Conservation (phyloP, 345 rosid genomes). For the Salix dunnii region DNA sequence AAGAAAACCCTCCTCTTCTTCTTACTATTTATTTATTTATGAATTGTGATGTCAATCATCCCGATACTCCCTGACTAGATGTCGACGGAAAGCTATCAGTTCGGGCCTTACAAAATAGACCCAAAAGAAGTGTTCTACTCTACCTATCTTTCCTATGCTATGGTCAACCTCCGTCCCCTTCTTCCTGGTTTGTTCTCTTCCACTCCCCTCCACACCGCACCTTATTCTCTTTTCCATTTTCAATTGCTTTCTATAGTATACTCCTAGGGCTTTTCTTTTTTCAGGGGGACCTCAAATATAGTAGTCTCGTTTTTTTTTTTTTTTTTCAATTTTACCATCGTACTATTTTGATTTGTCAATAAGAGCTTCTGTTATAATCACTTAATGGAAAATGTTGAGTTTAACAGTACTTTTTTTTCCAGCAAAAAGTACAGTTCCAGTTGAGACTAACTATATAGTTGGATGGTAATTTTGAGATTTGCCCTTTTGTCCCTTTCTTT, state of each 20-base stretch:
- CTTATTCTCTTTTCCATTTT: background rate
- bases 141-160: slow-evolving; percentile 63
- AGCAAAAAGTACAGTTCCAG: no score
- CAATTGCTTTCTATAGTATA: background rate
- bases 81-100: slow-evolving; percentile 25
- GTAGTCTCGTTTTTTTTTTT: background rate
- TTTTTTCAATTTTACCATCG: background rate
- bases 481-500: background rate
- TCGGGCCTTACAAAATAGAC: slow-evolving; percentile 74
- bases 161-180: slow-evolving; percentile 90
- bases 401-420: no score
- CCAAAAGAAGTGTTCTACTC: slow-evolving; percentile 74
- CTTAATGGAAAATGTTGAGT: background rate
- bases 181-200: slow-evolving; percentile 50
- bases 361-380: background rate
- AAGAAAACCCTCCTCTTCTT: background rate
- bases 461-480: no score
- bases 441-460: no score
- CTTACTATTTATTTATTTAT: background rate
- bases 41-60: background rate
- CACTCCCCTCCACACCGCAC: background rate
- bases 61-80: background rate
- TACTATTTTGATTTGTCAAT: no score
- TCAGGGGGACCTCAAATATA: no score
- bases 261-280: background rate